Percentiles rank a stretch among this genome's conserved stretches.
Conservation (phyloP, 805 yeast genomes). For the Spathaspora passalidarum region DNA sequence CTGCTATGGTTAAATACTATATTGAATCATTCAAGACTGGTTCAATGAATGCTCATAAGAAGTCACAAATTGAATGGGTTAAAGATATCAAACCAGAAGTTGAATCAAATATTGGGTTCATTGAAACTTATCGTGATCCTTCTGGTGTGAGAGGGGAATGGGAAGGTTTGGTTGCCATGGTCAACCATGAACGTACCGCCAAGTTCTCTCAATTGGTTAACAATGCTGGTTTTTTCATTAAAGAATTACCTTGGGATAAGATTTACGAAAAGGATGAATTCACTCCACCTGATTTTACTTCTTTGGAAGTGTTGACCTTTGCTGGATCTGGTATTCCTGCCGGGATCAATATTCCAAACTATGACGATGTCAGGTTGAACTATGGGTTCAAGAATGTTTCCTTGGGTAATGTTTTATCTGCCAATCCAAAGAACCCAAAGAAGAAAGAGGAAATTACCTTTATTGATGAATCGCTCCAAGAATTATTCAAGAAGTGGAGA, state of each 20-base stretch:
- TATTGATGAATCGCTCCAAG: constrained; percentile 50
- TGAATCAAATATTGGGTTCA: constrained; percentile 80
- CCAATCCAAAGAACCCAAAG: constrained; percentile 59
- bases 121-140: constrained; percentile 91
- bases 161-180: constrained; percentile 91
- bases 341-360: constrained; percentile 90
- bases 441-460: constrained; percentile 70
- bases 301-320: constrained; percentile 84
- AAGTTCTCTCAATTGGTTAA: constrained; percentile 71
- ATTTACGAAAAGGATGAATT: constrained; percentile 80
- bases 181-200: constrained; percentile 80
- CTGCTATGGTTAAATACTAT: constrained; percentile 62
- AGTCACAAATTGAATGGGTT: constrained; percentile 85
- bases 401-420: constrained; percentile 77
- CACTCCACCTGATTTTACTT: constrained; percentile 90
- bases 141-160: constrained; percentile 91
- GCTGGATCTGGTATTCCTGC: constrained; percentile 91
- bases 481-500: constrained; percentile 64
- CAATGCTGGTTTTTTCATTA: constrained; percentile 62
- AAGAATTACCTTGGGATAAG: constrained; percentile 72
- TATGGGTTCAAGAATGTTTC: constrained; percentile 89
- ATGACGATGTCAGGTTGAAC: constrained; percentile 81
- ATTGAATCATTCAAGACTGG: constrained; percentile 74
- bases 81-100: constrained; percentile 75
- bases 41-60: constrained; percentile 78